These are phyloP conservation scores for Sphagnurus paluster DNA, from an alignment of 1,284 basidiomycete genomes.

Conservation along the genomic window DNA sequence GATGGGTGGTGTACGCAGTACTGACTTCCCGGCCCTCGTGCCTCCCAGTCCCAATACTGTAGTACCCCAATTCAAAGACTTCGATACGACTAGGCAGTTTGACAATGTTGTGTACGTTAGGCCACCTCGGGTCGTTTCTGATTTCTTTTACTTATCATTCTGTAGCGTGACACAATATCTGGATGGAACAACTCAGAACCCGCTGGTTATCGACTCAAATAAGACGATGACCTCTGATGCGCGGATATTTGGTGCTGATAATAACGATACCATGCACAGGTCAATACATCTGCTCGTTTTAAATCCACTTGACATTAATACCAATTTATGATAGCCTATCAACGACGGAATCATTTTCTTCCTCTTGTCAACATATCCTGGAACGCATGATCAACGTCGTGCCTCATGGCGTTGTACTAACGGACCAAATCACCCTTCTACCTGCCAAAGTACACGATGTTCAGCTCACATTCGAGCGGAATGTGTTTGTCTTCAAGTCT, in stretches of 20 bases:
- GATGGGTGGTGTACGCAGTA: constrained; percentile 31
- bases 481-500: constrained; percentile 36
- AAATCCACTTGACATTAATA: not conserved
- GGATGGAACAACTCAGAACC: constrained; percentile 27
- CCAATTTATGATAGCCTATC: constrained; percentile 14
- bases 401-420: constrained; percentile 24
- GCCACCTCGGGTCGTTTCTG: no score
- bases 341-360: constrained; percentile 19
- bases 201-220: constrained; percentile 26
- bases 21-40: constrained; percentile 29
- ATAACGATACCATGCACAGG: constrained; percentile 29
- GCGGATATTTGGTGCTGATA: constrained; percentile 28
- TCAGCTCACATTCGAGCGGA: constrained; percentile 34
- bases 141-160: no score
- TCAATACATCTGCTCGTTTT: constrained; percentile 2
- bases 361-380: constrained; percentile 25
- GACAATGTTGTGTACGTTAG: constrained; percentile 27
- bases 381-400: constrained; percentile 32
- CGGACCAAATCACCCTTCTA: constrained; percentile 24
- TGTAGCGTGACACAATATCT: constrained; percentile 31
- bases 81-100: constrained; percentile 26
- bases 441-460: constrained; percentile 28
- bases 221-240: constrained; percentile 29
- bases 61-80: constrained; percentile 18
- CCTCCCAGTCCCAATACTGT: constrained; percentile 15